A percentile compares a stretch with the other conserved stretches of the same genome.
phyloP scores from a whole-genome alignment of 306 rosid species.

The Castanopsis chinensis region DNA sequence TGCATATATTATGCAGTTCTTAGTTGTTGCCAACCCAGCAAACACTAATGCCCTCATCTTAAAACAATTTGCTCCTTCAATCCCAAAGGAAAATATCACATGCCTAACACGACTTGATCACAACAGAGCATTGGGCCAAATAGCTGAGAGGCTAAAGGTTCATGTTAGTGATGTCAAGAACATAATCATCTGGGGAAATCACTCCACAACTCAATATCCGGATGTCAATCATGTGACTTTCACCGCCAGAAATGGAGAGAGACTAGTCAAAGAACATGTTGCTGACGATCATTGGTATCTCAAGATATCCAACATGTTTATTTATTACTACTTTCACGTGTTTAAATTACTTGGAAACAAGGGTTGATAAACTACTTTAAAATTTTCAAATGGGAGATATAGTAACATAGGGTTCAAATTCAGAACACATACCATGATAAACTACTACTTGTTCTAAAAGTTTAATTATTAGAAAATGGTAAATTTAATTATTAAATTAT shows the following conservation, averaged over 20 bases:
- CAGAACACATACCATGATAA: too few species aligned
- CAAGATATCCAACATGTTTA: neutral
- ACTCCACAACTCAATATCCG: slow-evolving; percentile 92
- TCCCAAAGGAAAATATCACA: slow-evolving; percentile 73
- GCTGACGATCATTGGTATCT: slow-evolving; percentile 72
- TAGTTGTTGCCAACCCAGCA: slow-evolving; percentile 95
- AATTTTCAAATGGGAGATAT: too few species aligned
- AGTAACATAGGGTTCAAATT: too few species aligned
- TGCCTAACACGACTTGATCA: slow-evolving; percentile 88
- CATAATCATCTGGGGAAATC: slow-evolving; percentile 93
- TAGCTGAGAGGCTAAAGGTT: slow-evolving; percentile 68
- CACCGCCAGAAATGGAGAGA: slow-evolving; percentile 26
- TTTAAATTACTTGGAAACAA: neutral
- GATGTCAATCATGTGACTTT: slow-evolving; percentile 81
- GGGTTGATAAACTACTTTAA: too few species aligned
- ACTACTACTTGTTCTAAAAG: too few species aligned
- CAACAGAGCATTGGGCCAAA: slow-evolving; percentile 86
- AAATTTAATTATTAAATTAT: too few species aligned
- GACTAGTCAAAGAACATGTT: slow-evolving; percentile 45
- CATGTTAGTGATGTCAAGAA: slow-evolving; percentile 71
- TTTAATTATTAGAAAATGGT: too few species aligned
- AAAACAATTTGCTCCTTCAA: slow-evolving; percentile 86
- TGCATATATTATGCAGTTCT: slow-evolving; percentile 42
- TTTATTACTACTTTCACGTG: neutral
- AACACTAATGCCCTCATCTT: slow-evolving; percentile 82